phyloP scores from a whole-genome alignment of 306 rosid genomes.

The Inga laurina region DNA sequence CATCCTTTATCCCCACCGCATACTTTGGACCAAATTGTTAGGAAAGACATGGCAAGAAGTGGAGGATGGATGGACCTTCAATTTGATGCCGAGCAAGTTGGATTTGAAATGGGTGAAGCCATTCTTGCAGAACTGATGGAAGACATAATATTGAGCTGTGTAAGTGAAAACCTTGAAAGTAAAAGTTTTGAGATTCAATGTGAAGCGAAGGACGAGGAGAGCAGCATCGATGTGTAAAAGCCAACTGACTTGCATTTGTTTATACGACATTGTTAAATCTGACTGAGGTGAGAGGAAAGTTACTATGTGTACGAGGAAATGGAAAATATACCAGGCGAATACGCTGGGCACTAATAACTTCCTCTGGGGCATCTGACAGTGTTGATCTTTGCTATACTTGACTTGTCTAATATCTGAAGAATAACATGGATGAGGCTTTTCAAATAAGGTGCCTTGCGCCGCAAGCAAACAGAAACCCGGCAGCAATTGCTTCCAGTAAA shows the following conservation, averaged over 20 bases:
- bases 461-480: slow-evolving; percentile 30
- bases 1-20: slow-evolving; percentile 66
- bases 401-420: slow-evolving; percentile 35
- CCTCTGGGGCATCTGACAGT: slow-evolving; percentile 28
- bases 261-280: slow-evolving; percentile 24
- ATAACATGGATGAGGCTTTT: slow-evolving; percentile 25
- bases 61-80: slow-evolving; percentile 78
- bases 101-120: slow-evolving; percentile 69
- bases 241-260: slow-evolving; percentile 28
- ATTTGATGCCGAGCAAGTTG: slow-evolving; percentile 63
- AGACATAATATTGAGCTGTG: slow-evolving; percentile 59
- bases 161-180: slow-evolving; percentile 36
- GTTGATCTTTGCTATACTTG: slow-evolving; percentile 36
- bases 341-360: slow-evolving; percentile 23
- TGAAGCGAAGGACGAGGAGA: slow-evolving; percentile 37
- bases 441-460: slow-evolving; percentile 28
- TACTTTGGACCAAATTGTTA: slow-evolving; percentile 79
- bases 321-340: slow-evolving; percentile 1
- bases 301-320: background rate
- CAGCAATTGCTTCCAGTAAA: slow-evolving; percentile 40
- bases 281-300: slow-evolving; percentile 10
- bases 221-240: slow-evolving; percentile 40
- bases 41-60: slow-evolving; percentile 74
- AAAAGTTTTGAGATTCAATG: slow-evolving; percentile 24
- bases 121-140: slow-evolving; percentile 79